Evolutionary conservation across 75 land plant species (phyloP), one percentile per base, ranked within the genome.

Genomic region (Selaginella tamariscina): DNA sequence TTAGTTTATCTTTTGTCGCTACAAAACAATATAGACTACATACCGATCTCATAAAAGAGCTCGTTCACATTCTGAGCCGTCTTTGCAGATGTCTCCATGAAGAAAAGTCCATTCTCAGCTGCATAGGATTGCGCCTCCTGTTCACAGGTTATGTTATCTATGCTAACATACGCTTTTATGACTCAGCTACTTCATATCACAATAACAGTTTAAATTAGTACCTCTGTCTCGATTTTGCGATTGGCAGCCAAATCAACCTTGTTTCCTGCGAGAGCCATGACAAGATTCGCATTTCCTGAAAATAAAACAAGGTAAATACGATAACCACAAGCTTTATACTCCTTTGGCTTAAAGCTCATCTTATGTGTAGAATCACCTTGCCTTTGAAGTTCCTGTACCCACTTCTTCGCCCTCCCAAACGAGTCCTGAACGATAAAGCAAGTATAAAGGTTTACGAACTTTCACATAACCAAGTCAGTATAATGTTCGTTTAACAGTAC

Each of bases 381-480:
- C 26, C 62, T 59, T n/a, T 59, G 62, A 27, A 59, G 62, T 59
- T 59, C 62, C 26, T 59, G 62, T 5, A 93, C 90, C 98, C 98
- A 93, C 71, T 93, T 93, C 70, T 93, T 93, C 18, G 98, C 98
- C 28, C 95, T 82, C 23, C 64, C 72, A 76, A 93, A 93, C 26
- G 98, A 86, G 20, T 68, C 84, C 98, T 91, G 65, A 21, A 23
- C 62, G 26, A 59, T 8, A 9, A 59, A 59, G 23, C n/a, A n/a
- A 59, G 23, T 2, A 59, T 21, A 9, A 8, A 59, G 21, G 26
- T 27, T 59, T 8, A n/a, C 26, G 54, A 11, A 11, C 11, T 11
- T 11, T 20, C 11, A 49, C 54, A 49, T 49, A 49, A 49, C 54
- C 11, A 11, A 49, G 54, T 20, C 54, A 11, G 18, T 27, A 59